Evolutionary conservation across 129 eudicot genomes (phyloP), one percentile per base, ranked within the genome.

Genomic region (Tagetes patula): DNA sequence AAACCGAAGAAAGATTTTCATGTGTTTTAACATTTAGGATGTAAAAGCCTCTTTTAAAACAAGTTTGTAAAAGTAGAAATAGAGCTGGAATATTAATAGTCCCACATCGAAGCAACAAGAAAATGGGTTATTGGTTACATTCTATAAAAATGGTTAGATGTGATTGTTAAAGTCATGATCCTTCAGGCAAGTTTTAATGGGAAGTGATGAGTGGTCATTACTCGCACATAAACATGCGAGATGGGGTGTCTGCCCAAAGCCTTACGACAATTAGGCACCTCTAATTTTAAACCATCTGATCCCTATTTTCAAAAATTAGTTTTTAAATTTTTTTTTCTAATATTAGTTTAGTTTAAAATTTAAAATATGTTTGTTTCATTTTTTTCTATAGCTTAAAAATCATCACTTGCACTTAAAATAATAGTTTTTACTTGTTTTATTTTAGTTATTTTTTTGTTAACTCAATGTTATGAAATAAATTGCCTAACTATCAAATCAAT

Each of bases 121-220:
- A 5, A 64, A 66, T 11, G 2, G 45, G 13, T n/a, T 4, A 3
- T 32, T 27, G 40, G 54, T 7, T 5, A 27, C 9, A 0, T 6
- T 50, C 0, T 46, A 70, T 47, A 77, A 11, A 69, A 0, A 2
- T 8, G 63, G 2, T 31, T 37, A 40, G 0, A 9, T 74, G 0
- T 8, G 0, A 0, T 2, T 3, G 0, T 12, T 0, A n/a, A 59
- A 33, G 0, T 0, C 58, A 82, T 84, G 86, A 87, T 87, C 87
- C 87, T 87, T 87, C 89, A 87, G 81, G 93, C 89, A 84, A 70
- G 75, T 82, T 84, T 75, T 60, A 50, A 82, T 4, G 84, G 86
- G 84, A 84, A 10, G 34, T 84, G 89, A 84, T 66, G 89, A 88
- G 87, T 84, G 87, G 87, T 82, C 85, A 77, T 77, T 14, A 40